These are phyloP conservation scores for Alisma plantagoaquatica DNA, from an alignment of 106 monocot species.

Conservation along the genomic window DNA sequence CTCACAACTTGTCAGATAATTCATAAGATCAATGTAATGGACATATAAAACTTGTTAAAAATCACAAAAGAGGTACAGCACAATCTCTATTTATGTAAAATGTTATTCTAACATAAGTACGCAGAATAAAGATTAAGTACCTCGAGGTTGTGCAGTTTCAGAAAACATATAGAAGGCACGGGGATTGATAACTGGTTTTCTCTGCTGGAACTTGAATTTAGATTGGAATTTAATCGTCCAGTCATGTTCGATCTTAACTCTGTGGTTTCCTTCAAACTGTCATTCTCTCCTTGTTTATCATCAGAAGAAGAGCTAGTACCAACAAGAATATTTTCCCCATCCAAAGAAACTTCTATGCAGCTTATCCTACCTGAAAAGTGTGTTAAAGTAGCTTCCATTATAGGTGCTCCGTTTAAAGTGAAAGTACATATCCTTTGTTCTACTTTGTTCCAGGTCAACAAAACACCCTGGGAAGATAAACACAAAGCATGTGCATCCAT, in stretches of 20 bases:
- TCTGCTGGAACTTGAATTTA: slow-evolving; percentile 5
- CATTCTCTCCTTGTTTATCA: slow-evolving; percentile 13
- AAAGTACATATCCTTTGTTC: slow-evolving; percentile 60
- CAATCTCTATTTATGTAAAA: not conserved
- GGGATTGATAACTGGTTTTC: slow-evolving; percentile 26
- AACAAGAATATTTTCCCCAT: slow-evolving; percentile 64
- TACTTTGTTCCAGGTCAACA: slow-evolving; percentile 59
- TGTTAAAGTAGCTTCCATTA: slow-evolving; percentile 30
- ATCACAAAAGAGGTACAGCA: not conserved
- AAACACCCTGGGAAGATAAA: slow-evolving; percentile 70
- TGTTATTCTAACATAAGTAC: not conserved
- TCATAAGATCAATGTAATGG: not conserved
- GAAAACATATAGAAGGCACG: slow-evolving; percentile 73
- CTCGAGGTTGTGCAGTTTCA: slow-evolving; percentile 71
- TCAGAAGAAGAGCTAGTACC: slow-evolving; percentile 34
- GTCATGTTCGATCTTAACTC: not conserved
- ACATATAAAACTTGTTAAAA: too few relatives aligned
- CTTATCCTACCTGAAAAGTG: slow-evolving; percentile 55
- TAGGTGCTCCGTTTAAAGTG: slow-evolving; percentile 74
- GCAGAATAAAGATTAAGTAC: slow-evolving; percentile 16
- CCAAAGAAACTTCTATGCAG: slow-evolving; percentile 69
- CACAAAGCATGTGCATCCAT: slow-evolving; percentile 37
- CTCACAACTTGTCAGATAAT: not conserved
- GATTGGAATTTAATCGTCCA: not conserved
- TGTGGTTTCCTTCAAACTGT: slow-evolving; percentile 1